phyloP scores from a whole-genome alignment of 768 basidiomycete species.

The Termitomyces eurrhizus region DNA sequence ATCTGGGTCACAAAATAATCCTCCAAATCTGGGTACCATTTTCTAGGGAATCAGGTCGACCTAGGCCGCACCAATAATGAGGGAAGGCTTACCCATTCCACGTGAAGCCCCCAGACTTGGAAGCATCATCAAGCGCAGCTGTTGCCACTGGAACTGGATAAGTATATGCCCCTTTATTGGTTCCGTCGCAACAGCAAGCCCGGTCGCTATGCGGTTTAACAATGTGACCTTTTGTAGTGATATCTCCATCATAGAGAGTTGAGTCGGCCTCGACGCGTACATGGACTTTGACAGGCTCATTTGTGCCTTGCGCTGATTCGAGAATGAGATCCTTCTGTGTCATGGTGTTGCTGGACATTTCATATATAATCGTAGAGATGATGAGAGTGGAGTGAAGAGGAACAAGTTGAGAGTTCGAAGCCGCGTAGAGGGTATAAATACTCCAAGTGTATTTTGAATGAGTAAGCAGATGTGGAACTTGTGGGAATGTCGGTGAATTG shows the following conservation, averaged over 20 bases:
- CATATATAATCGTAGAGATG: constrained; percentile 5
- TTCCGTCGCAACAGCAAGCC: constrained; percentile 43
- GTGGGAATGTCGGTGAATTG: neutral
- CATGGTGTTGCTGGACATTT: constrained; percentile 4
- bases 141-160: constrained; percentile 37
- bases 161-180: constrained; percentile 30
- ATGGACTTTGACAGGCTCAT: constrained; percentile 17
- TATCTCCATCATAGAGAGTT: constrained; percentile 36
- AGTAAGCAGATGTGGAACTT: neutral
- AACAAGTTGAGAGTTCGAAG: neutral
- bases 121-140: constrained; percentile 41
- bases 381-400: neutral
- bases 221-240: constrained; percentile 35
- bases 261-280: constrained; percentile 35
- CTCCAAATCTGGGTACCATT: constrained; percentile 32
- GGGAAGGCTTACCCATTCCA: constrained; percentile 34
- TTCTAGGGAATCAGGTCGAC: constrained; percentile 13
- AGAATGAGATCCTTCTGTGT: constrained; percentile 25
- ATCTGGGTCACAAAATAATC: constrained; percentile 41
- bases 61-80: neutral
- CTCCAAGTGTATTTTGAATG: neutral
- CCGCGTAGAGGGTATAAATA: neutral
- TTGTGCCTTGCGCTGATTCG: constrained; percentile 12
- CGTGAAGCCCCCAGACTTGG: constrained; percentile 24
- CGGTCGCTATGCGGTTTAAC: constrained; percentile 33